A percentile compares a stretch with the other conserved stretches of the same genome.
Evolutionary conservation across 805 yeast genomes (phyloP).

Genomic region (Sungouiella thailandica): DNA sequence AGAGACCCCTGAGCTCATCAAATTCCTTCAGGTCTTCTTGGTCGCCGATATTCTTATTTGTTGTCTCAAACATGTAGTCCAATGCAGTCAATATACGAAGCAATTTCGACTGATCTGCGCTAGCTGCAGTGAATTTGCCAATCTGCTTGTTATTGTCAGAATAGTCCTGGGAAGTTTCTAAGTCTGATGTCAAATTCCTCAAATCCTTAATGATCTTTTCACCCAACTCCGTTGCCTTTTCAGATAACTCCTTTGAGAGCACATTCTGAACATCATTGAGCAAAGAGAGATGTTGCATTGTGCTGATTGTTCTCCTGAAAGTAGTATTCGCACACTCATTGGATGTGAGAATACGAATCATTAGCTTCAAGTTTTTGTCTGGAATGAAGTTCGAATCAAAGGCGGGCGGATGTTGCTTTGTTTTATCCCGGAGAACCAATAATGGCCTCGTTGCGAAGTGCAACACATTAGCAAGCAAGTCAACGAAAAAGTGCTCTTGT

Average conservation of each 20-base stretch:
- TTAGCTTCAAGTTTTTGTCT: slow-evolving; percentile 51
- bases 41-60: slow-evolving; percentile 15
- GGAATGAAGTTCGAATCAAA: slow-evolving; percentile 40
- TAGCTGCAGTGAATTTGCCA: slow-evolving; percentile 66
- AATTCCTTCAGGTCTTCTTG: slow-evolving; percentile 12
- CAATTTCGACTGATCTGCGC: slow-evolving; percentile 86
- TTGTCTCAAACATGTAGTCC: slow-evolving; percentile 67
- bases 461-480: slow-evolving; percentile 65
- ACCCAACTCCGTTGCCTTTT: slow-evolving; percentile 58
- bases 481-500: slow-evolving; percentile 73
- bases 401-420: slow-evolving; percentile 41
- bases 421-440: slow-evolving; percentile 34
- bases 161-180: slow-evolving; percentile 24
- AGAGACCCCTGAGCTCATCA: slow-evolving; percentile 51
- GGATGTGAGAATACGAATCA: slow-evolving; percentile 65
- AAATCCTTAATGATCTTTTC: slow-evolving; percentile 52
- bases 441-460: slow-evolving; percentile 77
- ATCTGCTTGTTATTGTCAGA: slow-evolving; percentile 47
- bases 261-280: slow-evolving; percentile 57
- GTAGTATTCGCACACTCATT: slow-evolving; percentile 84
- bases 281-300: slow-evolving; percentile 70
- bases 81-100: slow-evolving; percentile 81
- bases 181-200: slow-evolving; percentile 41
- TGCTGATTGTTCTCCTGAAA: slow-evolving; percentile 75
- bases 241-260: slow-evolving; percentile 64